Evolutionary conservation across 495 filamentous ascomycete species (phyloP).

Genomic region (Xanthoparmelia taractica): DNA sequence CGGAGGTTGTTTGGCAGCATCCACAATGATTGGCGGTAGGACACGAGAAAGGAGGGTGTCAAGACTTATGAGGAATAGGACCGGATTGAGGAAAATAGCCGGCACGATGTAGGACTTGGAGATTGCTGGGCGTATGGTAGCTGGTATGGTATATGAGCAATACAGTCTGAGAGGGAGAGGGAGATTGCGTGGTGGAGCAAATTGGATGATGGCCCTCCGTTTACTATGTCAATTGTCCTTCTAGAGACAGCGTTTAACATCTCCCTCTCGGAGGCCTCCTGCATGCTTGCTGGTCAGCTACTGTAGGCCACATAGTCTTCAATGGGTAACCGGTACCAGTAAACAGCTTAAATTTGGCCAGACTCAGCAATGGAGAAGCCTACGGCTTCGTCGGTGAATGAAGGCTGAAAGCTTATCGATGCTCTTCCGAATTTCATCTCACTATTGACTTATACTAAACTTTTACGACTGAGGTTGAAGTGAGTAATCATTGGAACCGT

Average conservation of each 20-base stretch:
- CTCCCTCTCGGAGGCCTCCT: too few species aligned
- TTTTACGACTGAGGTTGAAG: background rate
- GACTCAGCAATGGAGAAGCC: background rate
- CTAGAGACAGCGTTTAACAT: too few species aligned
- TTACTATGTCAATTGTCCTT: too few species aligned
- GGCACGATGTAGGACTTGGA: slow-evolving; percentile 34
- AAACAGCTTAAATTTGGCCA: background rate
- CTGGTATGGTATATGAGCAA: background rate
- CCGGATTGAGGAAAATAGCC: slow-evolving; percentile 38
- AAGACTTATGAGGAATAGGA: slow-evolving; percentile 35
- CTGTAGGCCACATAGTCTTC: background rate
- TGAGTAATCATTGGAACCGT: background rate
- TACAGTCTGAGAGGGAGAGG: background rate
- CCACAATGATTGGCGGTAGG: slow-evolving; percentile 26
- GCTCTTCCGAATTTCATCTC: background rate
- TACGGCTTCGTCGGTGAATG: background rate
- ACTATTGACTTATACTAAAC: too few species aligned
- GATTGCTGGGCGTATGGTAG: slow-evolving; percentile 26
- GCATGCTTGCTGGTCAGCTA: background rate
- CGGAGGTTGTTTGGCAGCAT: slow-evolving; percentile 26
- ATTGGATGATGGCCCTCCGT: too few species aligned
- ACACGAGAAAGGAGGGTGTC: slow-evolving; percentile 35
- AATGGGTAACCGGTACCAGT: background rate
- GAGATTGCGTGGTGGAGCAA: background rate
- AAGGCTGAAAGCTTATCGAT: background rate